phyloP scores from a whole-genome alignment of 805 yeast species.

The Candida nanaspora region DNA sequence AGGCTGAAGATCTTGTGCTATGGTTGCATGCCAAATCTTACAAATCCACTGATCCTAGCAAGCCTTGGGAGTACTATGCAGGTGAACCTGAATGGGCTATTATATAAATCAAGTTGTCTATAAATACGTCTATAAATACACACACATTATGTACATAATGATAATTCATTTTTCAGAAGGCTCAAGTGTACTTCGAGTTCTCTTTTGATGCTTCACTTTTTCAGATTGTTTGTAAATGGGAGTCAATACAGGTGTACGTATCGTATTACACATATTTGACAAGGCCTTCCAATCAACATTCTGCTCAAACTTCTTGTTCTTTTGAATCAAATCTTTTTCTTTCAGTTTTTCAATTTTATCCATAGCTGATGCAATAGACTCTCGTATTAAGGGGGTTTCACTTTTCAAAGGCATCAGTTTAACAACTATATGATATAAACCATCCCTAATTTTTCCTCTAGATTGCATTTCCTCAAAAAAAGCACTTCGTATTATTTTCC shows the following conservation, averaged over 20 bases:
- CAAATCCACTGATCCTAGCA: conserved; percentile 13
- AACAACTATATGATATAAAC: conserved; percentile 16
- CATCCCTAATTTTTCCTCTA: conserved; percentile 10
- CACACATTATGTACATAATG: background rate
- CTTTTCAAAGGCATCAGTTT: conserved; percentile 8
- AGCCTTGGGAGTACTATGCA: conserved; percentile 32
- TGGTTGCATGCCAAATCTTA: conserved; percentile 45
- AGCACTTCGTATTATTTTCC: conserved; percentile 11
- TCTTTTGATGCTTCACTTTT: no score
- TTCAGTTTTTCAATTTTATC: conserved; percentile 8
- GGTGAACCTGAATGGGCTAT: conserved; percentile 40
- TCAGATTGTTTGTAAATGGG: no score
- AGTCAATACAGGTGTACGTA: background rate
- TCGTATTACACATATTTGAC: conserved; percentile 1
- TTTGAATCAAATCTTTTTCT: conserved; percentile 1
- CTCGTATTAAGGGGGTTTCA: conserved; percentile 9
- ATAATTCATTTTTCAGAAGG: background rate
- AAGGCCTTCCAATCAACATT: conserved; percentile 13
- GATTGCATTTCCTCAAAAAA: conserved; percentile 12
- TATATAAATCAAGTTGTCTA: conserved; percentile 6
- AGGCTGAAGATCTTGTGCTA: conserved; percentile 25
- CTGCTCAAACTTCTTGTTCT: conserved; percentile 5
- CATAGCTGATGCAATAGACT: conserved; percentile 10
- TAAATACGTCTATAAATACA: background rate
- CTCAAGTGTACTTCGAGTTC: no score